Evolutionary conservation across 495 filamentous ascomycete species (phyloP).

Genomic region (Hypoxylon subgilvum): DNA sequence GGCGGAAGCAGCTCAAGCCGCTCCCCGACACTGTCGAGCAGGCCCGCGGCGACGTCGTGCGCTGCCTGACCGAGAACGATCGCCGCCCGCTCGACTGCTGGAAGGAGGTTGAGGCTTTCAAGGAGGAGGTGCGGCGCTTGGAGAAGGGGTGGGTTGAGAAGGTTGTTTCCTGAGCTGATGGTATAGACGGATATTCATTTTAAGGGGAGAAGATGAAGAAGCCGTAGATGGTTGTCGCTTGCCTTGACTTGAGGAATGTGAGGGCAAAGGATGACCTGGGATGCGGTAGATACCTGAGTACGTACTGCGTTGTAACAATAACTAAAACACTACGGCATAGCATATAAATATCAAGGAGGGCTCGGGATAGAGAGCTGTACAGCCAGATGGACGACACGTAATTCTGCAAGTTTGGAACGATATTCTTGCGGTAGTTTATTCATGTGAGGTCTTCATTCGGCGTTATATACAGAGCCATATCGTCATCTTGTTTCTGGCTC

Average conservation of each 20-base stretch:
- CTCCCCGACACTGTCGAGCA: slow-evolving; percentile 66
- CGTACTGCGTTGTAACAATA: slow-evolving; percentile 40
- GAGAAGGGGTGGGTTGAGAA: slow-evolving; percentile 88
- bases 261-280: too few species aligned
- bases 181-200: neutral
- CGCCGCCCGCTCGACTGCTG: slow-evolving; percentile 92
- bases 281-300: too few species aligned
- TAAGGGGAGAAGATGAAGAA: neutral
- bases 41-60: slow-evolving; percentile 77
- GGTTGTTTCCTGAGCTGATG: slow-evolving; percentile 66
- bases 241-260: too few species aligned
- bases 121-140: slow-evolving; percentile 79
- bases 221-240: too few species aligned
- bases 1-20: slow-evolving; percentile 71
- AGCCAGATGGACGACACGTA: slow-evolving; percentile 24
- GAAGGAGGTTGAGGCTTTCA: slow-evolving; percentile 90
- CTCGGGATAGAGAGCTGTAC: slow-evolving; percentile 33
- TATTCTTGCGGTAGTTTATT: neutral
- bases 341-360: slow-evolving; percentile 24
- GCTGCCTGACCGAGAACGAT: slow-evolving; percentile 85
- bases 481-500: slow-evolving; percentile 8
- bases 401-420: neutral
- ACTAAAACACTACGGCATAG: slow-evolving; percentile 37
- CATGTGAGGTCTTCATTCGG: slow-evolving; percentile 38
- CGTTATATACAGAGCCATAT: slow-evolving; percentile 32